Evolutionary conservation across 2,329 filamentous ascomycete species (phyloP).

Genomic region (Neonectria ditissima): DNA sequence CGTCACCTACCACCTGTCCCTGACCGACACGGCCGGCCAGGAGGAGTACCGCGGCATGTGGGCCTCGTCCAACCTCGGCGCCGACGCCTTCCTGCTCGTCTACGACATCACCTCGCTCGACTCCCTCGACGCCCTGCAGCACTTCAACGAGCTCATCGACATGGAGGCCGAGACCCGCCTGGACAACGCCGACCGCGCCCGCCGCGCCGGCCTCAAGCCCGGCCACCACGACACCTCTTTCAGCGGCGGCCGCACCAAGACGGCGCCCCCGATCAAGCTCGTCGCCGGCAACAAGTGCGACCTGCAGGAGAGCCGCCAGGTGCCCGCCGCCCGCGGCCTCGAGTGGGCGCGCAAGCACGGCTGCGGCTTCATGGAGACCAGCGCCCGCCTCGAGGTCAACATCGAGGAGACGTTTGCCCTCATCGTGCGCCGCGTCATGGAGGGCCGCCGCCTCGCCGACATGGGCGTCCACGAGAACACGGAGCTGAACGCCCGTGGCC

Average conservation of each 20-base stretch:
- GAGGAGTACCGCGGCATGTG: slow-evolving; percentile 91
- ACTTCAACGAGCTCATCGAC: slow-evolving; percentile 86
- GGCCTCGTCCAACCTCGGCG: slow-evolving; percentile 81
- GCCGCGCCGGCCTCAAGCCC: slow-evolving; percentile 55
- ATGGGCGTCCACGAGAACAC: slow-evolving; percentile 57
- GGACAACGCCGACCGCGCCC: slow-evolving; percentile 70
- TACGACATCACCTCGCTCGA: slow-evolving; percentile 84
- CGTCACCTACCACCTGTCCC: slow-evolving; percentile 80
- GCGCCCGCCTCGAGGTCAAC: slow-evolving; percentile 85
- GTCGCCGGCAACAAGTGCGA: slow-evolving; percentile 91
- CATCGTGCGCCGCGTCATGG: slow-evolving; percentile 71
- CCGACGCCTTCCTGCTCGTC: slow-evolving; percentile 86
- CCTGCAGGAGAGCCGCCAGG: slow-evolving; percentile 74
- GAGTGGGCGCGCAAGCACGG: slow-evolving; percentile 80
- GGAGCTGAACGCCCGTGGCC: slow-evolving; percentile 62
- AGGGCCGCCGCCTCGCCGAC: slow-evolving; percentile 65
- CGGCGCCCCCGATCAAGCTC: slow-evolving; percentile 81
- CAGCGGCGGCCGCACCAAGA: slow-evolving; percentile 56
- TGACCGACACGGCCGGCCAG: slow-evolving; percentile 90
- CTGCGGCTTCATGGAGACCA: slow-evolving; percentile 93
- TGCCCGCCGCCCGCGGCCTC: slow-evolving; percentile 76
- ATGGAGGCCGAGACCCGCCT: slow-evolving; percentile 80
- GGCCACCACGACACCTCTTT: slow-evolving; percentile 44
- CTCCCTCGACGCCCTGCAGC: slow-evolving; percentile 77
- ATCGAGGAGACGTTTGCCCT: slow-evolving; percentile 89